Conservation (phyloP, 2,329 filamentous ascomycete species). For the Talaromyces sp. region DNA sequence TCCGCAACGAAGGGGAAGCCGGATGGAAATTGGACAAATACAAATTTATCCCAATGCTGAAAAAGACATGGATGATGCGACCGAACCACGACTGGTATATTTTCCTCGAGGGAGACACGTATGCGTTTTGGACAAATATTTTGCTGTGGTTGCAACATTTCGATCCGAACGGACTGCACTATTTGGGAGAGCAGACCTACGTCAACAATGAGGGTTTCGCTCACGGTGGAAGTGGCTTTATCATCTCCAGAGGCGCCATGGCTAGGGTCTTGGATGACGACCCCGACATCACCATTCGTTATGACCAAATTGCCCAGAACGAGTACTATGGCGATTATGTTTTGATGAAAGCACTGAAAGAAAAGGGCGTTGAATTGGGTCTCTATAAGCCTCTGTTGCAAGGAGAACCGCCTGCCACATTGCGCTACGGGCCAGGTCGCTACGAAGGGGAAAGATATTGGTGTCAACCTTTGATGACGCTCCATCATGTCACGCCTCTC, state of each 20-base stretch:
- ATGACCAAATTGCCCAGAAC: constrained; percentile 41
- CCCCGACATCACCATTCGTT: constrained; percentile 47
- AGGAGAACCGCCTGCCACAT: constrained; percentile 53
- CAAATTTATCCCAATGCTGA: constrained; percentile 60
- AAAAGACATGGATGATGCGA: constrained; percentile 51
- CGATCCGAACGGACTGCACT: constrained; percentile 45
- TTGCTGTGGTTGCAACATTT: constrained; percentile 48
- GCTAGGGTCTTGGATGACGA: constrained; percentile 45
- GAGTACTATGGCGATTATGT: constrained; percentile 55
- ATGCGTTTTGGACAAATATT: constrained; percentile 54
- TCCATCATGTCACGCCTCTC: constrained; percentile 55
- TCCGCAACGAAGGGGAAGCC: constrained; percentile 32
- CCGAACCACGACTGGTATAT: constrained; percentile 59
- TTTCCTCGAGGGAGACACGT: constrained; percentile 59
- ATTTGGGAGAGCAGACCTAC: constrained; percentile 52
- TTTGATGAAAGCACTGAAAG: constrained; percentile 47
- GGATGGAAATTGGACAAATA: constrained; percentile 60
- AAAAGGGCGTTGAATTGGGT: constrained; percentile 48
- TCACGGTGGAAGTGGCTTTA: constrained; percentile 56
- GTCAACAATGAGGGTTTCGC: constrained; percentile 48
- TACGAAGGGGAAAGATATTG: constrained; percentile 40
- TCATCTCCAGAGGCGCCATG: constrained; percentile 53
- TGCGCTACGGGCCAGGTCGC: constrained; percentile 41
- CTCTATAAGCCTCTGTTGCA: constrained; percentile 52
- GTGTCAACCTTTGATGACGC: constrained; percentile 58